Evolutionary conservation across 805 yeast species (phyloP).

Genomic region (Ogataea nakhonphanomensis): DNA sequence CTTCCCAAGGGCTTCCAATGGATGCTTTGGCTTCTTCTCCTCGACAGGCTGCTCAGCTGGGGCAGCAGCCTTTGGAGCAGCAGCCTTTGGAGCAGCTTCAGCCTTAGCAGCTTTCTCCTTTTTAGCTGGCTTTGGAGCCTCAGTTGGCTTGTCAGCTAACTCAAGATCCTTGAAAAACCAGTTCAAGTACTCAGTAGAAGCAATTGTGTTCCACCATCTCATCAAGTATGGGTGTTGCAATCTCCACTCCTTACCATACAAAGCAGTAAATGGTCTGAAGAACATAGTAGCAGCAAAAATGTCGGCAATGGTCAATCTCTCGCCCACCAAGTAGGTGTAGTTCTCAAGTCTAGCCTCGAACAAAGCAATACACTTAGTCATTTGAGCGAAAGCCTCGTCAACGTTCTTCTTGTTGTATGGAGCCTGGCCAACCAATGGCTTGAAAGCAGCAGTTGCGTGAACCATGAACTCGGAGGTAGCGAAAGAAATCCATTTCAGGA

Average conservation of each 20-base stretch:
- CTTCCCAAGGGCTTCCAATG: slow-evolving; percentile 80
- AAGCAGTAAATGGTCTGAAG: slow-evolving; percentile 44
- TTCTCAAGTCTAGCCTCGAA: slow-evolving; percentile 54
- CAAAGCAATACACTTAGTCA: slow-evolving; percentile 39
- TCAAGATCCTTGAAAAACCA: slow-evolving; percentile 48
- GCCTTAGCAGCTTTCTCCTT: slow-evolving; percentile 56
- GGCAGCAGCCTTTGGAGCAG: slow-evolving; percentile 17
- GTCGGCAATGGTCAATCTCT: slow-evolving; percentile 45
- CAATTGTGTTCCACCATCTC: slow-evolving; percentile 51
- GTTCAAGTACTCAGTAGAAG: slow-evolving; percentile 45
- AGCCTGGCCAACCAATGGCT: slow-evolving; percentile 56
- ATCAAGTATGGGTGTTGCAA: slow-evolving; percentile 43
- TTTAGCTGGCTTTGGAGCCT: slow-evolving; percentile 63
- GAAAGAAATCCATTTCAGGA: slow-evolving; percentile 76
- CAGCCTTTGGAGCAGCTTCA: slow-evolving; percentile 28
- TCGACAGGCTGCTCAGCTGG: slow-evolving; percentile 41
- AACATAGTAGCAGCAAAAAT: slow-evolving; percentile 40
- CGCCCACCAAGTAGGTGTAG: slow-evolving; percentile 46
- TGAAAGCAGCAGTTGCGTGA: slow-evolving; percentile 46
- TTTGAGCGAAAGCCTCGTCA: slow-evolving; percentile 31
- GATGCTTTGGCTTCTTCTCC: slow-evolving; percentile 84
- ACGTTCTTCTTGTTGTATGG: slow-evolving; percentile 75
- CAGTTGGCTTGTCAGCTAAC: slow-evolving; percentile 63
- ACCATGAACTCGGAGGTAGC: slow-evolving; percentile 64
- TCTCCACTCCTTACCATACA: slow-evolving; percentile 52